Conservation (phyloP, 73 alveolate species). For the Paramecium tetraurelia region DNA sequence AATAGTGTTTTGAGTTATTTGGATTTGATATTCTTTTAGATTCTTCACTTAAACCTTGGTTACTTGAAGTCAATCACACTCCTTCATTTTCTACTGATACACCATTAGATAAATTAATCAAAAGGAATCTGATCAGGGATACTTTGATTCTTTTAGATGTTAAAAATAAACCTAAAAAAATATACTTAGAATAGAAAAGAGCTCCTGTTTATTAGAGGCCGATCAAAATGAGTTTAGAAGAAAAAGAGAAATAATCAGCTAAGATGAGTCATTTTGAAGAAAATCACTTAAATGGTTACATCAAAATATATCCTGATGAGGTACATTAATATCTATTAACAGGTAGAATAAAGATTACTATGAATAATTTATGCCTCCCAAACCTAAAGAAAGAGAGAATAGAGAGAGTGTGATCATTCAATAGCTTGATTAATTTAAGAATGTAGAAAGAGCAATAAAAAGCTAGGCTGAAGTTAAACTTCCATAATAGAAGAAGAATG, state of each 20-base stretch:
- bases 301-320: constrained; percentile 43
- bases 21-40: constrained; percentile 81
- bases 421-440: background rate
- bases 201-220: constrained; percentile 53
- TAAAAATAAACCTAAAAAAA: constrained; percentile 61
- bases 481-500: background rate
- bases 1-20: constrained; percentile 72
- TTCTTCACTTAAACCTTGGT: constrained; percentile 67
- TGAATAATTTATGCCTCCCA: constrained; percentile 24
- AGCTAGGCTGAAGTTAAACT: background rate
- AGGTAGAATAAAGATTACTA: background rate
- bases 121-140: constrained; percentile 70
- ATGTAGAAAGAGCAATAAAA: background rate
- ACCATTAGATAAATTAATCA: constrained; percentile 73
- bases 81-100: constrained; percentile 83
- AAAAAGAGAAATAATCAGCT: background rate
- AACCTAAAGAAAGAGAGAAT: constrained; percentile 5
- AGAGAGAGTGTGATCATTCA: background rate
- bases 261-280: constrained; percentile 38
- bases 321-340: background rate
- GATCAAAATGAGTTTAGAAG: background rate
- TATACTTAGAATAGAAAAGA: constrained; percentile 63
- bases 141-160: constrained; percentile 67
- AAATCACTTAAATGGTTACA: constrained; percentile 38
- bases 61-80: constrained; percentile 79